Base-by-base conservation (phyloP, 306 rosid genomes). In the Corylus americana region DNA sequence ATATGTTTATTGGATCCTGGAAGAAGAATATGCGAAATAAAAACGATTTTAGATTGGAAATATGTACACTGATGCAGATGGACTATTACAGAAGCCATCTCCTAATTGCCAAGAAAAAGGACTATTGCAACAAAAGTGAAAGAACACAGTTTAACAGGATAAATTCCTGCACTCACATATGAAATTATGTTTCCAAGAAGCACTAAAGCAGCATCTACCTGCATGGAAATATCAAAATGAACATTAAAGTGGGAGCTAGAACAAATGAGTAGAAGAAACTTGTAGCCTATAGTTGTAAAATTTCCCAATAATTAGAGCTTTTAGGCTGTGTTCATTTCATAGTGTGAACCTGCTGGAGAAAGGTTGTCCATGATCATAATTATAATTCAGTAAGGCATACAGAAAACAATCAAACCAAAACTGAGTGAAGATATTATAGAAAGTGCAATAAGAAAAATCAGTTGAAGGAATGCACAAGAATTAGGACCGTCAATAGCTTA, bases 131-230 rank as follows among this genome's bases (percentile, higher is more conserved):
- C 75, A 29, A 53, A 63, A 22, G 55, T 29, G 57, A 27, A 20
- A 27, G 31, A 68, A 73, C 58, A 58, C 20, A 35, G n/a, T 67
- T 57, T 61, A 22, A 63, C 8, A 49, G 67, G 62, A 82, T 76
- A 67, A 77, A 78, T n/a, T 71, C 73, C 72, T 8, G 48, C 64
- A 88, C 97, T 86, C 88, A 94, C 98, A 88, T 85, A 88, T 75
- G 90, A 86, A 78, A 89, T 85, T 83, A 92, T 91, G 87, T 88
- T 89, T 57, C 97, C 89, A 74, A 94, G 97, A 67, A 94, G 95
- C 70, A 85, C 62, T 77, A 92, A 77, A 80, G 97, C 89, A 74
- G 93, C 97, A 82, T 94, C 97, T 37, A 84, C 97, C 98, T 94
- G 92, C 89, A 86, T 75, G 70, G 77, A 74, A 79, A 76, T 70